Percentiles rank a stretch among this genome's conserved stretches.
These are phyloP conservation scores for Mortierella sp. DNA, from an alignment of 371 early-diverging fungal genomes.

Conservation along the genomic window DNA sequence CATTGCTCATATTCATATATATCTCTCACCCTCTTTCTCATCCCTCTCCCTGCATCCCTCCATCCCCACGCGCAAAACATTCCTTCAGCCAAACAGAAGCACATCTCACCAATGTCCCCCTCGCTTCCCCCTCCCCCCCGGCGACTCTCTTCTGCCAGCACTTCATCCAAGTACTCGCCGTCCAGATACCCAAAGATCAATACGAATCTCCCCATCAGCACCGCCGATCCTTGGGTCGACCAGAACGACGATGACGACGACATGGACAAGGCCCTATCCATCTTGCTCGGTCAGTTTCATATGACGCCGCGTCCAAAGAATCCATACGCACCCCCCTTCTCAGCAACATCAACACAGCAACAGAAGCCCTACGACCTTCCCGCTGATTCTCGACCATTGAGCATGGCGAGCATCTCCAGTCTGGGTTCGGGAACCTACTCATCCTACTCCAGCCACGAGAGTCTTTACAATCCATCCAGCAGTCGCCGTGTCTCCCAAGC, in stretches of 20 bases:
- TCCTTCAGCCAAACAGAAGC: neutral
- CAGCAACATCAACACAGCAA: neutral
- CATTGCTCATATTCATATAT: neutral
- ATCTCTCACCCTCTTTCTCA: neutral
- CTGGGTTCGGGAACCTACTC: constrained; percentile 17
- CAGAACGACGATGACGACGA: constrained; percentile 39
- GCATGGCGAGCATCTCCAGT: constrained; percentile 45
- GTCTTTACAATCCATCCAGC: constrained; percentile 8
- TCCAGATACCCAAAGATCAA: constrained; percentile 39
- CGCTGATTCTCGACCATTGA: constrained; percentile 28
- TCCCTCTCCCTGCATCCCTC: constrained; percentile 1
- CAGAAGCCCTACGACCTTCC: constrained; percentile 18
- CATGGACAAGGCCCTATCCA: constrained; percentile 38
- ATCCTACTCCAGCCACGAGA: constrained; percentile 30
- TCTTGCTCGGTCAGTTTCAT: constrained; percentile 38
- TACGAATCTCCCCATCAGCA: constrained; percentile 16
- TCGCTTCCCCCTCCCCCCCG: constrained; percentile 49
- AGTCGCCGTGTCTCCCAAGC: constrained; percentile 49
- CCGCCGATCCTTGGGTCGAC: constrained; percentile 15
- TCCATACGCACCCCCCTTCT: neutral
- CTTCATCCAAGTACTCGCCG: constrained; percentile 4
- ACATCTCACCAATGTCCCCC: constrained; percentile 19
- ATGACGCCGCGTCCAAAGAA: constrained; percentile 4
- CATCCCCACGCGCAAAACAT: neutral
- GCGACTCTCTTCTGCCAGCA: constrained; percentile 20